phyloP scores from a whole-genome alignment of 345 rosid genomes.

The Lenwebbia sp. region DNA sequence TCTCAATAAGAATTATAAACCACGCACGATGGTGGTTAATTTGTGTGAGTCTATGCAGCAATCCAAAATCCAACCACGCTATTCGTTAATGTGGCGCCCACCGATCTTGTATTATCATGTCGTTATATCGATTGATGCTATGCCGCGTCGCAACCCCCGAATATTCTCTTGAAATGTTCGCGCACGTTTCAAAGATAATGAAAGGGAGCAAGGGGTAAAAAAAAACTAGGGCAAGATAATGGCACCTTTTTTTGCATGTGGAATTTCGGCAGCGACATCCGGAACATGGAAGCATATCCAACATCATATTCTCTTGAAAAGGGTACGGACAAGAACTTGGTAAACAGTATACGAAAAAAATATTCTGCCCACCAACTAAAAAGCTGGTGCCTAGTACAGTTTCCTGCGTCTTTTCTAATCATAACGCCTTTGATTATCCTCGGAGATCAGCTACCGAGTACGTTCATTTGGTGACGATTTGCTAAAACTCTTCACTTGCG shows the following conservation, averaged over 20 bases:
- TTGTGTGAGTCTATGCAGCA: background rate
- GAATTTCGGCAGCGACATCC: background rate
- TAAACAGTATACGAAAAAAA: too few relatives aligned
- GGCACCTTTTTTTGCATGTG: background rate
- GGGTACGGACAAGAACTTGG: background rate
- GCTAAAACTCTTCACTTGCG: slow-evolving; percentile 4
- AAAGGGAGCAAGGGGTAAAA: background rate
- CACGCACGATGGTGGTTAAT: background rate
- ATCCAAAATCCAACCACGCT: background rate
- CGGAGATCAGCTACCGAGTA: background rate
- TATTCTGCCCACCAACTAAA: background rate
- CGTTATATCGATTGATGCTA: too few relatives aligned
- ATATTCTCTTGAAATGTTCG: background rate
- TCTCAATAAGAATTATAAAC: background rate
- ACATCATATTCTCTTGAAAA: background rate
- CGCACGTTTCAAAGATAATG: background rate
- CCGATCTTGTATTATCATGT: too few relatives aligned
- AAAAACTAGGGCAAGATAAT: background rate
- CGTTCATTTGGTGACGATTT: background rate
- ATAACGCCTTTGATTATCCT: background rate
- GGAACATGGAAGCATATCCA: background rate
- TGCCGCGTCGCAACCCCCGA: background rate
- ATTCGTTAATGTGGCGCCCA: background rate
- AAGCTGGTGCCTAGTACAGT: background rate
- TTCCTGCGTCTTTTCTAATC: background rate